These are phyloP conservation scores for Silene latifolia DNA, from an alignment of 148 eudicot species.

Conservation along the genomic window DNA sequence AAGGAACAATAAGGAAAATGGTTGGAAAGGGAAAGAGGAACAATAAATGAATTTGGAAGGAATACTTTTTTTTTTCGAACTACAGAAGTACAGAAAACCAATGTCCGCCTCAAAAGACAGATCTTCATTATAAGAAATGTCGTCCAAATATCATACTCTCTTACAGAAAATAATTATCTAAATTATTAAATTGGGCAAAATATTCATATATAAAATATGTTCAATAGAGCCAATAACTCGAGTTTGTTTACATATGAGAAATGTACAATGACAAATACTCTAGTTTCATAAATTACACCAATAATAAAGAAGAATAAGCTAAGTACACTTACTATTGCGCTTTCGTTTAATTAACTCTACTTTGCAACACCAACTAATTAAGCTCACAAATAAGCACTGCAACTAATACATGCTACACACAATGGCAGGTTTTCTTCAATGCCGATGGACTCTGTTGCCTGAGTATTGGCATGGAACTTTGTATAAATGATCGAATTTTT, in stretches of 20 bases:
- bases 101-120: too few species aligned
- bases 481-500: neutral
- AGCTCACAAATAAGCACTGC: conserved; percentile 12
- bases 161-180: too few species aligned
- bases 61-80: too few species aligned
- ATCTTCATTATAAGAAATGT: too few species aligned
- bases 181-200: too few species aligned
- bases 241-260: neutral
- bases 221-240: neutral
- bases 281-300: conserved; percentile 18
- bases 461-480: neutral
- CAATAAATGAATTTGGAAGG: too few species aligned
- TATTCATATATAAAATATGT: neutral
- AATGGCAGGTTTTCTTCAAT: conserved; percentile 16
- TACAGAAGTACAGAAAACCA: too few species aligned
- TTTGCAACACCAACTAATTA: conserved; percentile 5
- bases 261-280: conserved; percentile 19
- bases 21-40: too few species aligned
- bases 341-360: conserved; percentile 11
- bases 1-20: too few species aligned
- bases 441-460: conserved; percentile 2
- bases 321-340: conserved; percentile 13
- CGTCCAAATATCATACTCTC: too few species aligned
- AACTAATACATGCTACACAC: conserved; percentile 8
- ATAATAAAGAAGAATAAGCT: conserved; percentile 7